phyloP scores from a whole-genome alignment of 2,329 filamentous ascomycete species.

The Cadophora malorum region DNA sequence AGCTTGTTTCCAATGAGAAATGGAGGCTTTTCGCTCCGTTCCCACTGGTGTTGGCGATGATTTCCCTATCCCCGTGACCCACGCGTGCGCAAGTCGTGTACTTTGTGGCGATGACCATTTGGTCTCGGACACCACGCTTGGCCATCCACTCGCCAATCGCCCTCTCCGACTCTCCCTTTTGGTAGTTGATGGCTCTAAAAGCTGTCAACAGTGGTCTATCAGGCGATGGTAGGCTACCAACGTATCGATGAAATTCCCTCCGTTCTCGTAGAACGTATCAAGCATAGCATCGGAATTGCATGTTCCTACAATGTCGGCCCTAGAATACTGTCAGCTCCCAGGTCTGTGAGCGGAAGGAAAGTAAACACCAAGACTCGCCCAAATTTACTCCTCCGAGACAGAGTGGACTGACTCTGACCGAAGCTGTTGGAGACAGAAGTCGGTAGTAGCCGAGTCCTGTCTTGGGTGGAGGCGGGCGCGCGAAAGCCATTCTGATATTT shows the following conservation, averaged over 20 bases:
- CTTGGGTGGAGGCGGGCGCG: conserved; percentile 15
- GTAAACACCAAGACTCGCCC: conserved; percentile 47
- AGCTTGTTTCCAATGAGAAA: conserved; percentile 19
- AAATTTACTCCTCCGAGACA: conserved; percentile 47
- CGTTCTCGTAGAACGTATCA: conserved; percentile 59
- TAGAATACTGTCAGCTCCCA: neutral
- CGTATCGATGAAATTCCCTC: conserved; percentile 69
- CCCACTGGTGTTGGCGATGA: conserved; percentile 22
- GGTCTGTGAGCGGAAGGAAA: neutral
- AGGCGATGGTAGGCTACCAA: neutral
- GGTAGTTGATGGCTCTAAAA: conserved; percentile 55
- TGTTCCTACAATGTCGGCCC: conserved; percentile 17
- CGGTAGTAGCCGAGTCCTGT: conserved; percentile 24
- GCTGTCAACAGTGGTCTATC: conserved; percentile 45
- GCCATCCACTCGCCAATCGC: conserved; percentile 65
- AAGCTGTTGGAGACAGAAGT: conserved; percentile 41
- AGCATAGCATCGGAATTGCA: conserved; percentile 54
- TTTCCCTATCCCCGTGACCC: conserved; percentile 42
- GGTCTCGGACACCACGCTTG: conserved; percentile 53
- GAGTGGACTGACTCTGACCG: conserved; percentile 42
- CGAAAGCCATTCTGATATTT: conserved; percentile 16
- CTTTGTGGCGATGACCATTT: conserved; percentile 60
- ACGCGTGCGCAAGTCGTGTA: conserved; percentile 42
- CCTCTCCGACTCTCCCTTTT: conserved; percentile 60
- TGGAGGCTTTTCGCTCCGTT: conserved; percentile 27